Percentiles rank a stretch among this genome's conserved stretches.
These are phyloP conservation scores for Solanum gracilifrons DNA, from an alignment of 257 asterid genomes.

Conservation along the genomic window DNA sequence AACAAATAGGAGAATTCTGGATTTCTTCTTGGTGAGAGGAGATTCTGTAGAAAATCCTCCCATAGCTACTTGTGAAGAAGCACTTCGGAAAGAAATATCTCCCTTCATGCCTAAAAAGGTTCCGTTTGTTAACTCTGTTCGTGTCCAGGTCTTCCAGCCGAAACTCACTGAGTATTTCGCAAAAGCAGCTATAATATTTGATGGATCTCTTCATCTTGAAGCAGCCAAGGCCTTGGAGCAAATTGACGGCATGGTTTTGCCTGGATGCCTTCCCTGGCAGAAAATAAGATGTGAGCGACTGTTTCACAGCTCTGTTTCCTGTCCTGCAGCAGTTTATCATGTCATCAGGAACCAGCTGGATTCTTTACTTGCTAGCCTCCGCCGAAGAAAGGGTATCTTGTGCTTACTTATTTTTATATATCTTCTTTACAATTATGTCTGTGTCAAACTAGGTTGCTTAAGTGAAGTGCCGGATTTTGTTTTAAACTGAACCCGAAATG, in stretches of 20 bases:
- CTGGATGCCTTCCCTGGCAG: constrained; percentile 77
- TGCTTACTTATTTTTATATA: not conserved
- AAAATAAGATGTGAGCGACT: constrained; percentile 58
- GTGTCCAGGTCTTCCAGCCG: constrained; percentile 67
- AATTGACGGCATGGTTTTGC: constrained; percentile 62
- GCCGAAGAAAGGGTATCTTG: constrained; percentile 34
- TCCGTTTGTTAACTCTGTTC: constrained; percentile 35
- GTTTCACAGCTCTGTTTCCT: constrained; percentile 73
- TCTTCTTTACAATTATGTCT: not conserved
- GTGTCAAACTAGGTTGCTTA: not conserved
- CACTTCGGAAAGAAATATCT: constrained; percentile 51
- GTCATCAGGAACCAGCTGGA: constrained; percentile 47
- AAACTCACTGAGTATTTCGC: constrained; percentile 36
- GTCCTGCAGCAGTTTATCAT: constrained; percentile 63
- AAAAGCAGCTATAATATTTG: constrained; percentile 64
- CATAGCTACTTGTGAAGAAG: constrained; percentile 50
- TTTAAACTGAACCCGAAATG: not conserved
- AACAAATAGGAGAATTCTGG: constrained; percentile 37
- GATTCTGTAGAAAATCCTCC: constrained; percentile 48
- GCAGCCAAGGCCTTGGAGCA: constrained; percentile 89
- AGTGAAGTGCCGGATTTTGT: not conserved
- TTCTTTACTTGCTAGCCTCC: constrained; percentile 35
- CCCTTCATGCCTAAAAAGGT: constrained; percentile 73
- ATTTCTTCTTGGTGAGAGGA: constrained; percentile 53
- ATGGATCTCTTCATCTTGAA: constrained; percentile 76